These are phyloP conservation scores for Lophiostoma macrostomum DNA, from an alignment of 495 filamentous ascomycete species.

Conservation along the genomic window DNA sequence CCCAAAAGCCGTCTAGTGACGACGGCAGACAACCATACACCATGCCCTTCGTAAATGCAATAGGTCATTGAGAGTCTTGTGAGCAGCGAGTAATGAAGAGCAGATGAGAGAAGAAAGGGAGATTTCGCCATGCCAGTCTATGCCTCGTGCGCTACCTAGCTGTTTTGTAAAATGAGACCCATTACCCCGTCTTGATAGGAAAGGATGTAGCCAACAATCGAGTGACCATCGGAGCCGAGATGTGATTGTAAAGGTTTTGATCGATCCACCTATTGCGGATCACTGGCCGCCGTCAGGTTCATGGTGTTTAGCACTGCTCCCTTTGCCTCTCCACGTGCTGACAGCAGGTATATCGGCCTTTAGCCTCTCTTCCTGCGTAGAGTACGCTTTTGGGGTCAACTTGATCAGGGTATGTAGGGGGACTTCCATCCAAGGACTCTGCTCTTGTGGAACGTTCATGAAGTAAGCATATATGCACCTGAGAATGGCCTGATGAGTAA, in stretches of 20 bases:
- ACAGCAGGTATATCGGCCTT: conserved; percentile 91
- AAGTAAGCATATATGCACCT: conserved; percentile 98
- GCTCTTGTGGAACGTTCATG: conserved; percentile 90
- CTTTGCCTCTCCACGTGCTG: conserved; percentile 90
- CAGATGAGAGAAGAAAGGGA: not conserved
- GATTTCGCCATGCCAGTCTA: not conserved
- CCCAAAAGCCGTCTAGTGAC: not conserved
- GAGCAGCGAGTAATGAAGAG: no score
- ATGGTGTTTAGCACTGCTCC: conserved; percentile 76
- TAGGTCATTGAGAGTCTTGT: not conserved
- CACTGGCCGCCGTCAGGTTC: conserved; percentile 15
- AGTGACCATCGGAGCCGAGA: no score
- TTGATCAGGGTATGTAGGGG: conserved; percentile 95
- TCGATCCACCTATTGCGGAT: conserved; percentile 2
- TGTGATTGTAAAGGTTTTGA: no score
- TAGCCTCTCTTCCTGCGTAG: conserved; percentile 80
- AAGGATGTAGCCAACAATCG: not conserved
- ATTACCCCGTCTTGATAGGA: no score
- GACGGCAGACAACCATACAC: not conserved
- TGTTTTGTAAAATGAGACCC: no score
- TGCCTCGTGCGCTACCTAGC: no score
- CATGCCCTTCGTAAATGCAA: not conserved
- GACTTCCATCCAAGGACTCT: conserved; percentile 95
- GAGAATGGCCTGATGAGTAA: conserved; percentile 94
- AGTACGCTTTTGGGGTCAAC: conserved; percentile 90